Evolutionary conservation across 345 rosid genomes (phyloP).

Genomic region (Citropsis articulata): DNA sequence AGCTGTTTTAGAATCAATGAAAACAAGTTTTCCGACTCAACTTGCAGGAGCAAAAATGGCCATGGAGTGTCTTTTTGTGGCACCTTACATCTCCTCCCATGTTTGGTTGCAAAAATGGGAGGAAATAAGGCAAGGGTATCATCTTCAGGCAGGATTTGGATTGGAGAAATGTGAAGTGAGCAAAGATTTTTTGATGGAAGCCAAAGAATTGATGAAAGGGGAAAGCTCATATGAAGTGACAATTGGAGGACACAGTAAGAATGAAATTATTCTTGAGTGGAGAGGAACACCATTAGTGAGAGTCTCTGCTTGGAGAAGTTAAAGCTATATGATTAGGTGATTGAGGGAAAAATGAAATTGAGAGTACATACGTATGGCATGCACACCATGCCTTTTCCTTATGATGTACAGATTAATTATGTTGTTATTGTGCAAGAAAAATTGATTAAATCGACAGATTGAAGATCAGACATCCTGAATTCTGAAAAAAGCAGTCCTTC

Average conservation of each 20-base stretch:
- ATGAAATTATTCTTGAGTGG: constrained; percentile 46
- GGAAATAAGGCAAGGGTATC: constrained; percentile 22
- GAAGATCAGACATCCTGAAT: background rate
- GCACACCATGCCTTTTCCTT: background rate
- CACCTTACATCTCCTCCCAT: constrained; percentile 19
- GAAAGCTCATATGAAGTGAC: constrained; percentile 35
- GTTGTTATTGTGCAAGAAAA: background rate
- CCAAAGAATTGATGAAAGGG: constrained; percentile 34
- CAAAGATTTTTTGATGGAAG: constrained; percentile 33
- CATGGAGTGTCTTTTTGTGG: constrained; percentile 30
- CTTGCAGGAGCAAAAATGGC: constrained; percentile 30
- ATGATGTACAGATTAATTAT: background rate
- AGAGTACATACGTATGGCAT: background rate
- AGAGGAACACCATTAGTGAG: constrained; percentile 36
- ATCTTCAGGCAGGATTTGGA: background rate
- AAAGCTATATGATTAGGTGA: background rate
- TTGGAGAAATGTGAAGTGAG: constrained; percentile 26
- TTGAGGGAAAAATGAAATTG: background rate
- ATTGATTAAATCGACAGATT: background rate
- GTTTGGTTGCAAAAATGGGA: constrained; percentile 27
- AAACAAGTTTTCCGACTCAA: constrained; percentile 14
- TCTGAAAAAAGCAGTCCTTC: background rate
- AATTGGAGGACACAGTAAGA: constrained; percentile 29
- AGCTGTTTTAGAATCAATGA: constrained; percentile 30
- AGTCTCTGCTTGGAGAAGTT: constrained; percentile 37